These are phyloP conservation scores for Scleromitrula shiraiana DNA, from an alignment of 2,329 filamentous ascomycete genomes.

Conservation along the genomic window DNA sequence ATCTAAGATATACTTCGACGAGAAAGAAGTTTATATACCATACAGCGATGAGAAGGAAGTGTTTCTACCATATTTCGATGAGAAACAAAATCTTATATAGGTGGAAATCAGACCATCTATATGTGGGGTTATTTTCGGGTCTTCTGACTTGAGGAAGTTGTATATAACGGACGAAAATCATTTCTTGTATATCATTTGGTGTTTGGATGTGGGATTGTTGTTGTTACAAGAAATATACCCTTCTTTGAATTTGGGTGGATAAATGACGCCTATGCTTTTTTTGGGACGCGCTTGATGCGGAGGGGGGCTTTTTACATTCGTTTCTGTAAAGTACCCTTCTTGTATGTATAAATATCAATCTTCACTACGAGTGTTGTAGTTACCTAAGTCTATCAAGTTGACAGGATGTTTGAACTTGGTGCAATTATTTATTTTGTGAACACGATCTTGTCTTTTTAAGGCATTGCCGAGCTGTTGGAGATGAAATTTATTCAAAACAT, in stretches of 20 bases:
- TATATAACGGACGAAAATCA: background rate
- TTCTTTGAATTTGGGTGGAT: background rate
- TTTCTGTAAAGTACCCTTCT: background rate
- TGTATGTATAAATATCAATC: background rate
- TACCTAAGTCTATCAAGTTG: no score
- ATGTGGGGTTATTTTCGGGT: background rate
- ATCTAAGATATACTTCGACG: background rate
- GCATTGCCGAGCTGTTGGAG: no score
- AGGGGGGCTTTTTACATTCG: no score
- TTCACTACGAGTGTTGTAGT: no score
- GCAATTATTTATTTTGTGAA: no score
- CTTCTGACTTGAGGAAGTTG: no score
- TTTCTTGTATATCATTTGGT: background rate
- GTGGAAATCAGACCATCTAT: background rate
- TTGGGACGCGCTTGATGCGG: background rate
- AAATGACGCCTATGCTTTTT: background rate
- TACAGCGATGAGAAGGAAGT: slow-evolving; percentile 8
- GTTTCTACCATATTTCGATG: background rate
- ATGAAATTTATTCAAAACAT: no score
- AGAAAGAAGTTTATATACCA: slow-evolving; percentile 5
- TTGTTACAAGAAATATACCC: background rate
- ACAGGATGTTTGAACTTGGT: no score
- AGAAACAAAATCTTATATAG: background rate
- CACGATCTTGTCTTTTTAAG: no score
- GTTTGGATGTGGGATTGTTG: background rate